phyloP scores from a whole-genome alignment of 2,329 filamentous ascomycete genomes.

The Pseudogymnoascus sp. region DNA sequence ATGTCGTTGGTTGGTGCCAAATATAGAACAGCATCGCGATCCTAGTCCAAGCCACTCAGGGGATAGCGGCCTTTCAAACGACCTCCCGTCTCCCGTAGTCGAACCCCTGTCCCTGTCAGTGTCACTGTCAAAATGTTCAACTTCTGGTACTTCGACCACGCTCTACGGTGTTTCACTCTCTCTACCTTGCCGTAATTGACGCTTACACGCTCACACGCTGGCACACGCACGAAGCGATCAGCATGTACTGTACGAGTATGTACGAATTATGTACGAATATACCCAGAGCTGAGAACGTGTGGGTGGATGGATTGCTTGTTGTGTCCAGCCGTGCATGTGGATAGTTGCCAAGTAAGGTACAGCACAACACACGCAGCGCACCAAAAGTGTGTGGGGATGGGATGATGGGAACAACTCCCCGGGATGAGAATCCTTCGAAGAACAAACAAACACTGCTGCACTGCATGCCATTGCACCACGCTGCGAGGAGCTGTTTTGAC shows the following conservation, averaged over 20 bases:
- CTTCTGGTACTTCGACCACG: neutral
- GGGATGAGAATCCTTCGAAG: neutral
- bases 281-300: neutral
- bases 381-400: neutral
- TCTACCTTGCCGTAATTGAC: neutral
- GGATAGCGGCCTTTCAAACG: neutral
- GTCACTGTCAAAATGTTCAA: neutral
- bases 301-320: too few species aligned
- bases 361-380: neutral
- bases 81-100: neutral
- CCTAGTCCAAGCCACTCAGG: neutral
- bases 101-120: neutral
- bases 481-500: neutral
- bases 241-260: neutral
- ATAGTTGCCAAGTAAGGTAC: neutral
- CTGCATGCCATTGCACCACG: neutral
- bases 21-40: neutral
- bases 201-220: neutral
- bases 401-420: neutral
- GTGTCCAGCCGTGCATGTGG: neutral
- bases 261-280: neutral
- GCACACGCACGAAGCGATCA: neutral
- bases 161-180: neutral
- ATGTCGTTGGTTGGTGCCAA: neutral
- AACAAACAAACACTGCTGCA: neutral